These are phyloP conservation scores for Aphanomyces invadans DNA, from an alignment of 352 stramenopile species.

Conservation along the genomic window DNA sequence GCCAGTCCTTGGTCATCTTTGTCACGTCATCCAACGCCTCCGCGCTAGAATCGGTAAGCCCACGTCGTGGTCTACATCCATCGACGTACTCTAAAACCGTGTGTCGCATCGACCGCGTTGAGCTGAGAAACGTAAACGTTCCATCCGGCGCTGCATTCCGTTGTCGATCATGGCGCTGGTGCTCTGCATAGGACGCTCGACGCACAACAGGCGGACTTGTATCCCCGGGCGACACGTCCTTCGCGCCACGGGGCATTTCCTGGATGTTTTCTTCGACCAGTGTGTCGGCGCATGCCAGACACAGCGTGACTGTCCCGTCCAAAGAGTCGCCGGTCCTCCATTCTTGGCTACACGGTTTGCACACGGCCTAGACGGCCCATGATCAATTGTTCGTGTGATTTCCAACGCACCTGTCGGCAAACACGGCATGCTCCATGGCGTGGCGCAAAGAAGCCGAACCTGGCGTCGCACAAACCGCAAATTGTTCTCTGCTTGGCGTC, in stretches of 20 bases:
- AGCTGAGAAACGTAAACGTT: slow-evolving; percentile 23
- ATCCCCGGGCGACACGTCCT: no score
- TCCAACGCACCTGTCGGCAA: background rate
- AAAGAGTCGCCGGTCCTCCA: background rate
- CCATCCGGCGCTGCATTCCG: background rate
- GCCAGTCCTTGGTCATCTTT: background rate
- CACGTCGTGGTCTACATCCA: no score
- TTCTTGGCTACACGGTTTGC: slow-evolving; percentile 17
- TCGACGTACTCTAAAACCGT: background rate
- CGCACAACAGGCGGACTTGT: background rate
- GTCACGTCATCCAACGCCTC: background rate
- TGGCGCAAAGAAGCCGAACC: slow-evolving; percentile 15
- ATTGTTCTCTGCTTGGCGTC: no score
- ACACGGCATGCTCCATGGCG: background rate
- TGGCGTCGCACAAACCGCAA: slow-evolving; percentile 6
- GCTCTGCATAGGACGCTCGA: background rate
- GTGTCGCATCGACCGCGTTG: slow-evolving; percentile 2
- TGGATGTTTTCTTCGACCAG: background rate
- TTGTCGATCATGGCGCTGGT: background rate
- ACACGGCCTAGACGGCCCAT: slow-evolving; percentile 4
- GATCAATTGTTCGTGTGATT: background rate
- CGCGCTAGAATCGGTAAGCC: no score
- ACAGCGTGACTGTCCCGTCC: slow-evolving; percentile 8
- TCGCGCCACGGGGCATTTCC: no score
- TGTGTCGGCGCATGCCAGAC: background rate